A percentile compares a stretch with the other conserved stretches of the same genome.
Conservation (phyloP, 768 basidiomycete species). For the Daedaleopsis sinensis region DNA sequence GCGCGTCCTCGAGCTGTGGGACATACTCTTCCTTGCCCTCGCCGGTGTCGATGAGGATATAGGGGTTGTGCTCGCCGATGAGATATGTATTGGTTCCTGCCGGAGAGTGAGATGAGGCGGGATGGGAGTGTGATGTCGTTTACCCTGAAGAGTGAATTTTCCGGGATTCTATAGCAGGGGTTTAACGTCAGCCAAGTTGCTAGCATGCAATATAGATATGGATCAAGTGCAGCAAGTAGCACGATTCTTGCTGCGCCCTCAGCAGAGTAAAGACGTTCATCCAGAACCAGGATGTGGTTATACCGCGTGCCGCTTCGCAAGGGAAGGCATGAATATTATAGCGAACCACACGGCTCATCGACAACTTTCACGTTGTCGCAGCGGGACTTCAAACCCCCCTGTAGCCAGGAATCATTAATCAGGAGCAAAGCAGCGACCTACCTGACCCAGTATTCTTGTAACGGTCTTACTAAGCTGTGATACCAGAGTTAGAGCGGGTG, state of each 20-base stretch:
- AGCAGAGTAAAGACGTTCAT: too few species aligned
- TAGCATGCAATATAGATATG: not conserved
- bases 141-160: constrained; percentile 86
- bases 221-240: too few species aligned
- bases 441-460: constrained; percentile 76
- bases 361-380: too few species aligned
- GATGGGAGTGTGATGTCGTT: not conserved
- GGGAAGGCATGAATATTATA: too few species aligned
- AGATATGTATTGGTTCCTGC: constrained; percentile 91
- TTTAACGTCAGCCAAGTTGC: not conserved
- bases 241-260: too few species aligned
- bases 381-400: too few species aligned
- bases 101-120: too few species aligned
- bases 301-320: too few species aligned
- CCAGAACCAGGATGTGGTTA: too few species aligned
- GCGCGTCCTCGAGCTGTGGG: constrained; percentile 62
- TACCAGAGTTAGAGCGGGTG: not conserved
- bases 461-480: constrained; percentile 69
- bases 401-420: too few species aligned
- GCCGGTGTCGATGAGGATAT: constrained; percentile 82
- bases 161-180: constrained; percentile 72
- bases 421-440: constrained; percentile 32
- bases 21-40: constrained; percentile 74
- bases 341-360: too few species aligned
- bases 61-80: constrained; percentile 69